Base-by-base conservation (phyloP, 306 rosid genomes). In the Castanospermum australe region DNA sequence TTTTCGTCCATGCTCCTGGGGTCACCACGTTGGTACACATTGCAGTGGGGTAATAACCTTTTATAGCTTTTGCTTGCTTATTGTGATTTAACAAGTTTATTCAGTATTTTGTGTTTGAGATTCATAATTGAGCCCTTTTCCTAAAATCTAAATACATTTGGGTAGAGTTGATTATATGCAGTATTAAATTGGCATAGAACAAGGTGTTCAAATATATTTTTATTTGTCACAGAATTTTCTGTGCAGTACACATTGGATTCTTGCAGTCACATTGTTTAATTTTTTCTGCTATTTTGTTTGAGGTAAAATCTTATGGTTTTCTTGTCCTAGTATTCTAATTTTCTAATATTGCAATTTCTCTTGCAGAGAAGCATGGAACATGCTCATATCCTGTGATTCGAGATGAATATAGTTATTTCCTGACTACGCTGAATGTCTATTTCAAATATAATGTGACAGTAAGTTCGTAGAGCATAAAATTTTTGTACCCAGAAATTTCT, bases 351-450 rank as follows among this genome's bases (percentile, higher is more conserved):
- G 15, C 22, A 41, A 79, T 79, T 48, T 77, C 79, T 52, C 70
- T 67, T 89, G 89, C 97, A 95, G 99, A 89, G 90, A 95, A 90
- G 91, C 99, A 95, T 28, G 99, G 99, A 28, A 93, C 99, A 12
- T 95, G 99, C 78, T 89, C 97, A 7, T 71, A 33, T 84, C 90
- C 99, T 24, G 99, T 90, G 60, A 0, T 81, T 73, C 39, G 48
- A 47, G 94, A 95, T 79, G 99, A 93, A 87, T 90, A 95, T 87
- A 83, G 55, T 65, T 95, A 90, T 69, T 95, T 95, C 86, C 54
- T 93, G 84, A 81, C 91, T 1, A 62, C 82, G 20, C 86, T 95
- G 67, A 95, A 89, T 86, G 15, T 95, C 75, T 95, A 93, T 71
- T 89, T 89, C 84, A 93, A 93, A 83, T 87, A 95, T 77, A 95